Percentiles rank a stretch among this genome's conserved stretches.
Evolutionary conservation across 176 grass and related monocot species (phyloP).

Genomic region (Themeda triandra): DNA sequence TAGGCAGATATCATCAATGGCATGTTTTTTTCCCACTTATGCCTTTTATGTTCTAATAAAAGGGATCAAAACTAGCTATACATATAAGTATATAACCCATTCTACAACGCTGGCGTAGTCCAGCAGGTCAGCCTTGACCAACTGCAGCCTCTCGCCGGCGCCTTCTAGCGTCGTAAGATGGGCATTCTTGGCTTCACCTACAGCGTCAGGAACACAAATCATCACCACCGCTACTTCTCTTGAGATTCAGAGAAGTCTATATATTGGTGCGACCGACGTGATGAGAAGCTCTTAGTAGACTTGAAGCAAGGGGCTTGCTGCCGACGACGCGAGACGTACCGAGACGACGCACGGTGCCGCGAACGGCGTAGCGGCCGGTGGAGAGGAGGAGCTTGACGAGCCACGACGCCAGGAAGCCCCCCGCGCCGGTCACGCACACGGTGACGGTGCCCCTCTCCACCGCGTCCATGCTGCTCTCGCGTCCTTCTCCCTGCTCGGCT

Average conservation of each 20-base stretch:
- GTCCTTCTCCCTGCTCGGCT: background rate
- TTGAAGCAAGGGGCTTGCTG: no score
- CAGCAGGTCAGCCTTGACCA: constrained; percentile 65
- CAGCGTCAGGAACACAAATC: background rate
- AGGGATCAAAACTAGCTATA: background rate
- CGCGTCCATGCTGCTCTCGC: background rate
- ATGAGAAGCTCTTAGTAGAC: no score
- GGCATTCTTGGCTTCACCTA: no score
- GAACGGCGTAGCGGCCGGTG: constrained; percentile 48
- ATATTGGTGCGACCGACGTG: background rate
- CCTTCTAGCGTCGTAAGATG: constrained; percentile 39
- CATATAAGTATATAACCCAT: no score
- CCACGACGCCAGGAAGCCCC: constrained; percentile 72
- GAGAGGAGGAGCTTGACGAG: constrained; percentile 78
- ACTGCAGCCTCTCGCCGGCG: constrained; percentile 43
- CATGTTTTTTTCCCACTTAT: background rate
- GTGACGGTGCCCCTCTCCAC: background rate
- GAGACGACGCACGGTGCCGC: constrained; percentile 62
- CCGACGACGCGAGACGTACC: constrained; percentile 24
- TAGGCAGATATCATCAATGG: background rate
- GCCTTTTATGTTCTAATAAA: background rate
- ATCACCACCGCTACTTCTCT: background rate
- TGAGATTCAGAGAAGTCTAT: background rate
- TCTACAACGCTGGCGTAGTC: constrained; percentile 46
- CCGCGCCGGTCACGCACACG: constrained; percentile 79